phyloP scores from a whole-genome alignment of 331 rosid species.

The Quercus tomentella region DNA sequence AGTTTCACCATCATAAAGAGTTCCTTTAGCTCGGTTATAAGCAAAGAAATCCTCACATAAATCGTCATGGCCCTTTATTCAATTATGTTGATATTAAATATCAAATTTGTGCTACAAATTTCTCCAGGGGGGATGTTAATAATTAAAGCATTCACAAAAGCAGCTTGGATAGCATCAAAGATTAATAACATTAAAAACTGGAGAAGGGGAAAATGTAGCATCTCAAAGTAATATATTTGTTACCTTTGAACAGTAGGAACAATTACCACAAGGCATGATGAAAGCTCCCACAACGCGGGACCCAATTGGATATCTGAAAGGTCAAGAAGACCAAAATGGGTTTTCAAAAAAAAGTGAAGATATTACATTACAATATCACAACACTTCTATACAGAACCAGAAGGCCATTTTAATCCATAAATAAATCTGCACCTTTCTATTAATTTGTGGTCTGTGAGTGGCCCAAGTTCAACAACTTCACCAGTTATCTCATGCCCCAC shows the following conservation, averaged over 20 bases:
- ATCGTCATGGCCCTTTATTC: slow-evolving; percentile 85
- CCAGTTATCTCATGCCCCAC: slow-evolving; percentile 95
- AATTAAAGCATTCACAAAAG: not conserved
- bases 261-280: slow-evolving; percentile 96
- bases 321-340: not conserved
- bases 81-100: slow-evolving; percentile 19
- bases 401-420: not conserved
- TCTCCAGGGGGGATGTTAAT: slow-evolving; percentile 4
- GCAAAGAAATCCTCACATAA: slow-evolving; percentile 91
- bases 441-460: slow-evolving; percentile 43
- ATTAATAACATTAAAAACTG: slow-evolving; percentile 6
- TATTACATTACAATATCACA: not conserved
- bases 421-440: slow-evolving; percentile 44
- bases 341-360: not conserved
- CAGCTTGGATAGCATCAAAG: slow-evolving; percentile 4
- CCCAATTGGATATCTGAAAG: slow-evolving; percentile 76
- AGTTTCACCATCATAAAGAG: slow-evolving; percentile 96
- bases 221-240: not conserved
- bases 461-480: slow-evolving; percentile 79
- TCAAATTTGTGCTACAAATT: not conserved
- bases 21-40: slow-evolving; percentile 86
- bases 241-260: slow-evolving; percentile 87
- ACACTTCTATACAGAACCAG: not conserved
- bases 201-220: slow-evolving; percentile 3
- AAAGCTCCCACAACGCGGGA: slow-evolving; percentile 82